phyloP scores from a whole-genome alignment of 2,329 filamentous ascomycete genomes.

The Tolypocladium pustulatum region DNA sequence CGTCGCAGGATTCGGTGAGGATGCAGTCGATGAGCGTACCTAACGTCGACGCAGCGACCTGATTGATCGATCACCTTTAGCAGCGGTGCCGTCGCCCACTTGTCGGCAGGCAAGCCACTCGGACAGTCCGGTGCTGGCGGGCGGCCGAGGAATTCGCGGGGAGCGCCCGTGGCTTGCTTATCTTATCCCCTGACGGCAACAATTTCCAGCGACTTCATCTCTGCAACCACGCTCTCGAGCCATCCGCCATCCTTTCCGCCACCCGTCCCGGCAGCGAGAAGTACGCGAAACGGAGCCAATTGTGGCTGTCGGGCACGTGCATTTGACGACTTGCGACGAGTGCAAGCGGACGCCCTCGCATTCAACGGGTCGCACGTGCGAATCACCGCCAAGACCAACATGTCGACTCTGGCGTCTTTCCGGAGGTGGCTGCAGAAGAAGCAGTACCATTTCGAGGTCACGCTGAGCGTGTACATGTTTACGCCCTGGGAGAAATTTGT shows the following conservation, averaged over 20 bases:
- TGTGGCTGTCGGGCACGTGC: not conserved
- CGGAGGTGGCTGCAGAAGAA: conserved; percentile 87
- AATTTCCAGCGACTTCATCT: not conserved
- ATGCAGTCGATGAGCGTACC: not conserved
- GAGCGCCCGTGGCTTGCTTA: not conserved
- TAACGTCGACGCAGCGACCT: not conserved
- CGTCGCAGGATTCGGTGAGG: not conserved
- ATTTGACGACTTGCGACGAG: not conserved
- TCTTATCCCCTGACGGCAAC: not conserved
- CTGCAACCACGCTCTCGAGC: not conserved
- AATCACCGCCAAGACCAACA: conserved; percentile 6
- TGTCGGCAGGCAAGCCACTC: no score
- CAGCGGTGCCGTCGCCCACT: not conserved
- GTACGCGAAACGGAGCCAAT: not conserved
- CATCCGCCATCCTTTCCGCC: not conserved
- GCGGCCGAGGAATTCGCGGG: not conserved
- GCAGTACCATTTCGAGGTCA: conserved; percentile 97
- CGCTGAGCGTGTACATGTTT: conserved; percentile 93
- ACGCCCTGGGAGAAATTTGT: conserved; percentile 93
- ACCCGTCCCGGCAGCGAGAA: not conserved
- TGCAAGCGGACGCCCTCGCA: not conserved
- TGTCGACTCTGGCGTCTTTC: conserved; percentile 39
- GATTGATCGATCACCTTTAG: not conserved
- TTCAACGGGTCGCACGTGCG: not conserved
- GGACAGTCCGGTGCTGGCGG: no score